Base-by-base conservation (phyloP, 2,329 filamentous ascomycete species). In the Mycocentrospora acerina region DNA sequence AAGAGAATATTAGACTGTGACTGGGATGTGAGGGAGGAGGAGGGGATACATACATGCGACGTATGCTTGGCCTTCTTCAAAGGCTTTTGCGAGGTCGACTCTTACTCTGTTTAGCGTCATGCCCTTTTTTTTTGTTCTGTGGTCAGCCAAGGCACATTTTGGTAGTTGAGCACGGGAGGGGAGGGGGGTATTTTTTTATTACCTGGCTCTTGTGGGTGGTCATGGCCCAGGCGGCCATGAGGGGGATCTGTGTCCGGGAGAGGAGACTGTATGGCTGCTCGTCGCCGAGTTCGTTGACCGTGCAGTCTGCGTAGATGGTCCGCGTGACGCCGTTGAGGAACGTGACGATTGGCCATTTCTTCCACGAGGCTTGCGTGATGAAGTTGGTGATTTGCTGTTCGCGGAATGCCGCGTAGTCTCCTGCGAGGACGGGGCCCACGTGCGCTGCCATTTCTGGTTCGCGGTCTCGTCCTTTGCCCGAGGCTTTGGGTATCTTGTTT, bases 181-280 rank as follows among this genome's bases (percentile, higher is more conserved):
- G 8, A 25, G 24, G n/a, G 5, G n/a, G 1, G 17, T 15, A 24
- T n/a, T 2, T 24, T 3, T n/a, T 5, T 28, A 42, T 12, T 42
- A 57, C 57, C 46, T 63, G 59, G 7, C 72, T 73, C 57, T 82
- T 83, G 57, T 85, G 82, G 2, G 83, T 76, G 0, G 75, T 84
- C 52, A 83, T 74, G 0, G 82, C 82, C 77, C 81, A 85, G 0
- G 75, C 82, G 0, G 80, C 69, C 1, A 73, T 63, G 0, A 85
- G 68, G 0, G 82, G 82, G 5, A 85, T 72, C 53, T 85, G 81
- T 0, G 80, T 81, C n/a, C 82, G 70, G 1, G 69, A 68, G 0
- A 83, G 55, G 1, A 76, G 49, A 24, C 70, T 74, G 45, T 74
- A 75, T 0, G 77, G 76, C 33, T 56, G 14, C 2, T 64, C 56